Base-by-base conservation (phyloP, 257 asterid genomes). In the Echites panduratus region DNA sequence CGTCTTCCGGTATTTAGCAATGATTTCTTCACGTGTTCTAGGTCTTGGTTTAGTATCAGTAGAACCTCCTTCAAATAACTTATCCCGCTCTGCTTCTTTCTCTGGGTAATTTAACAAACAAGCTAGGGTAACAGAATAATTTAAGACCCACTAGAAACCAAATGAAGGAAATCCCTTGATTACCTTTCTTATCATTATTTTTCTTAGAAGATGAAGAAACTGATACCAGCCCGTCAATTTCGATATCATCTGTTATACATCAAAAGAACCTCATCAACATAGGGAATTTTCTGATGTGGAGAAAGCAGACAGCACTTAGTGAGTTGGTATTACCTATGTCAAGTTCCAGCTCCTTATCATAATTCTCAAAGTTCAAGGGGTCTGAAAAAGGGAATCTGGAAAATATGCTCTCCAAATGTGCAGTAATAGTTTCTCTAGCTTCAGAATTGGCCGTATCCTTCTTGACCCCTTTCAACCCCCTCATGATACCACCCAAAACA, bases 331-430 rank as follows among this genome's bases (percentile, higher is more conserved):
- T 78, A 95, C 99, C 97, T 61, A 92, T 84, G 72, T 85, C 82
- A 71, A 95, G 84, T 48, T 86, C 89, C 86, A 81, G 26, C 38
- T 68, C 88, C 24, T 81, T 89, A 53, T 78, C 75, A 70, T 85
- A 86, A 76, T 50, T 72, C 47, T 53, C 59, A 69, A 77, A 75
- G 59, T 47, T 43, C 48, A 79, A 71, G 45, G 87, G 78, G 69
- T 82, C 87, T n/a, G 98, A 95, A 79, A 89, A 95, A 16, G 96
- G 99, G 74, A 83, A 88, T 84, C 98, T 90, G 26, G 97, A 95
- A 82, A 89, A 89, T 80, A 88, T 87, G 75, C 73, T 74, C 83
- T 90, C 98, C 66, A 95, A 74, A 86, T 88, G 96, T 11, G 82
- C 84, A 75, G 81, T 62, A 80, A 87, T 14, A 70, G 43, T 67